Base-by-base conservation (phyloP, 1,284 basidiomycete genomes). In the Ceratobasidium papillatum region DNA sequence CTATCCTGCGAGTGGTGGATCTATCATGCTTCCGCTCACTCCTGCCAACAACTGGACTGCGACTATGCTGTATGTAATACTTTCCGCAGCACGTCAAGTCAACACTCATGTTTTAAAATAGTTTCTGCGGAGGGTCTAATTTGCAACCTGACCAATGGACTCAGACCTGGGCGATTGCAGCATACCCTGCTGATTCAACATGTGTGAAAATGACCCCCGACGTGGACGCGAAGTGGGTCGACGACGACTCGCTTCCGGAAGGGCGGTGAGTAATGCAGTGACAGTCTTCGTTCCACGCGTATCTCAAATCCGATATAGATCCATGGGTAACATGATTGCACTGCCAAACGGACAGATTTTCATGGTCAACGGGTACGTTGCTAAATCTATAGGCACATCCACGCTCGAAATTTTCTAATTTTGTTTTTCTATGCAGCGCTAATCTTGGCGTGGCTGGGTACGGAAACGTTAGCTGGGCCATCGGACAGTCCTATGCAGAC, bases 1-100 rank as follows among this genome's bases (percentile, higher is more conserved):
- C 43, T 98, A 98, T 84, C 96, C 96, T 45, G 96, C 93, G 0
- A 96, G 94, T 0, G 96, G 91, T 69, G 96, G 92, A 8, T 90
- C 89, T 0, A 93, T 92, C 65, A 95, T 98, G 94, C 84, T 96
- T 5, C 96, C 96, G 1, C 85, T 98, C 51, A 95, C 94, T 0
- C 93, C 94, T 1, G 90, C 86, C 69, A 97, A 97, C 86, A 91
- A 94, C 83, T 98, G 92, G 84, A 89, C 86, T 0, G 92, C 92
- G 0, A 94, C 94, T 0, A 82, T 98, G 19, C 45, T 47, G 45
- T 22, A 59, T 56, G 68, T 71, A 47, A 59, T 27, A 2, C 4
- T 22, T 32, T 54, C 17, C 76, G 81, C 96, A 66, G 96, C 96
- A 77, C 95, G 95, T 49, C 88, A 88, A 19, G 86, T 91, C 81